Evolutionary conservation across 2,329 filamentous ascomycete genomes (phyloP).

Genomic region (Chalaropsis ovoidea): DNA sequence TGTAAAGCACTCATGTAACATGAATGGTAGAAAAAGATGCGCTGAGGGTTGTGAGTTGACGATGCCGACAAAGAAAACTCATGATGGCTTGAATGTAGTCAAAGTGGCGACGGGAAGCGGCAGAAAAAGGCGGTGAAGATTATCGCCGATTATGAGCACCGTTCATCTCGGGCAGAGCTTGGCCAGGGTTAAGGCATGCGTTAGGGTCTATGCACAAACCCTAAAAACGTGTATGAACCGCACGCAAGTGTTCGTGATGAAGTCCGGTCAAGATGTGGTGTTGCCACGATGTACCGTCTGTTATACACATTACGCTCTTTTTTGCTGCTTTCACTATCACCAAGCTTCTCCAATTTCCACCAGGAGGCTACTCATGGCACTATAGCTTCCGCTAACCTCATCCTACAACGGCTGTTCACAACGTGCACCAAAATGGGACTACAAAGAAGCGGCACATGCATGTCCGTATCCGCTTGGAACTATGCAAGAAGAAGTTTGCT

Average conservation of each 20-base stretch:
- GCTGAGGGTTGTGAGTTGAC: conserved; percentile 2
- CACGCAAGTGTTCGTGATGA: too few species aligned
- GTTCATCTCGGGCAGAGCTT: not conserved
- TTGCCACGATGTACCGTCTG: too few species aligned
- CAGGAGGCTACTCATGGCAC: not conserved
- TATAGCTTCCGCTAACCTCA: not conserved
- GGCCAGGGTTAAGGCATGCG: not conserved
- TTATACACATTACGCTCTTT: too few species aligned
- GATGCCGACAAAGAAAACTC: not conserved
- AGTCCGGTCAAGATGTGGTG: too few species aligned
- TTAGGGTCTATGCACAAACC: not conserved
- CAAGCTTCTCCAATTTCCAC: too few species aligned
- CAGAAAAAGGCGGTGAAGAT: conserved; percentile 19
- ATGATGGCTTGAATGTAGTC: not conserved
- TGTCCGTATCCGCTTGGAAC: not conserved
- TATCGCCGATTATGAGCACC: not conserved
- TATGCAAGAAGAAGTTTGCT: not conserved
- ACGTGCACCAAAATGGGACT: not conserved
- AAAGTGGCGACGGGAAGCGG: conserved; percentile 1
- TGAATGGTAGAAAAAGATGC: not conserved
- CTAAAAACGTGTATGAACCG: too few species aligned
- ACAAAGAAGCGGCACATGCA: not conserved
- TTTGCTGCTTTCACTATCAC: too few species aligned
- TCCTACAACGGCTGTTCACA: not conserved
- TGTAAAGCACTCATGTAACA: not conserved